Evolutionary conservation across 2,329 filamentous ascomycete genomes (phyloP).

Genomic region (Fonsecaea erecta): DNA sequence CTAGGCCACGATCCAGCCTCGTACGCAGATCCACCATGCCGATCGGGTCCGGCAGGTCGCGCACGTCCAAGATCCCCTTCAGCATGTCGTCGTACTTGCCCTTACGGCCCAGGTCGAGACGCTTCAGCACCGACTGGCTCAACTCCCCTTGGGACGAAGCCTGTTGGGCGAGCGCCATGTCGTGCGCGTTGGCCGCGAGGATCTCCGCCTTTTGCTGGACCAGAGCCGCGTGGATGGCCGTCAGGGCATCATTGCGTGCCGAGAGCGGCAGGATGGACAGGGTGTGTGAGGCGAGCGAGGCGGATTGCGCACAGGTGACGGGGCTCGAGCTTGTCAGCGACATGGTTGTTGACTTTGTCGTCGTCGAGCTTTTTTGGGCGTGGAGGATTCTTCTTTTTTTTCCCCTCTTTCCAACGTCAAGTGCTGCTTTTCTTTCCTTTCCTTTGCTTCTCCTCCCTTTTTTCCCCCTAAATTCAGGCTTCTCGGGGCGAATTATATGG

Average conservation of each 20-base stretch:
- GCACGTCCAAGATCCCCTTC: slow-evolving; percentile 88
- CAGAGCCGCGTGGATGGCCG: slow-evolving; percentile 80
- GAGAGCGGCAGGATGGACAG: slow-evolving; percentile 77
- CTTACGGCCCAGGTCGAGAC: slow-evolving; percentile 80
- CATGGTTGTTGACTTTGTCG: slow-evolving; percentile 58
- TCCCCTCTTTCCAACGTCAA: background rate
- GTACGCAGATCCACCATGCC: slow-evolving; percentile 84
- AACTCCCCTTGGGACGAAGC: slow-evolving; percentile 76
- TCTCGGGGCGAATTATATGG: too few relatives aligned
- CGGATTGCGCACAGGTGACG: slow-evolving; percentile 73
- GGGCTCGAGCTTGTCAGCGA: slow-evolving; percentile 87
- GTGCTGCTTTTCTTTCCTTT: too few relatives aligned
- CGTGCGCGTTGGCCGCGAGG: slow-evolving; percentile 81
- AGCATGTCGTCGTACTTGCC: slow-evolving; percentile 99
- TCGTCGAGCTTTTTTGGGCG: background rate
- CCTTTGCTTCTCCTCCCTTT: too few relatives aligned
- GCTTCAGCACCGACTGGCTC: slow-evolving; percentile 81
- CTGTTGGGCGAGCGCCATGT: slow-evolving; percentile 74
- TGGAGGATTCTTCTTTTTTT: background rate
- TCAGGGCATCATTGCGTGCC: slow-evolving; percentile 83
- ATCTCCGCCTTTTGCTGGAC: slow-evolving; percentile 72
- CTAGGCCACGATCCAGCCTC: slow-evolving; percentile 80
- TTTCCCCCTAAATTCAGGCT: too few relatives aligned
- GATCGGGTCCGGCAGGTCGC: slow-evolving; percentile 86
- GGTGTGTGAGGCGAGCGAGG: slow-evolving; percentile 78